These are phyloP conservation scores for Candida odintsovae DNA, from an alignment of 805 yeast genomes.

Conservation along the genomic window DNA sequence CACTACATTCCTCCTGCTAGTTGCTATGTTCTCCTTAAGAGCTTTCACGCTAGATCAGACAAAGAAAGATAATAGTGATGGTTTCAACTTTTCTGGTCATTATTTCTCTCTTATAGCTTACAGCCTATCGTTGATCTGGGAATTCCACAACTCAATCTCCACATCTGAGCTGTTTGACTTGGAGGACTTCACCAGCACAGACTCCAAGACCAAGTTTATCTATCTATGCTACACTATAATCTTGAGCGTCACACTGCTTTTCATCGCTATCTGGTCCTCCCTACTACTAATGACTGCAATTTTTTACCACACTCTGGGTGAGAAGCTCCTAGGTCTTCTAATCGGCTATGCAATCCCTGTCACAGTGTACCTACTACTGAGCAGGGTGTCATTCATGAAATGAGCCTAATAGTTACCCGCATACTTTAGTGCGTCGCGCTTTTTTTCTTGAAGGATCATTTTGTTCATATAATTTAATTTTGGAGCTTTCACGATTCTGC, in stretches of 20 bases:
- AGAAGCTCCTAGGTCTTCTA: slow-evolving; percentile 64
- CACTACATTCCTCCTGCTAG: not conserved
- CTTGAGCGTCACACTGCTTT: not conserved
- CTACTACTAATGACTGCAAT: slow-evolving; percentile 63
- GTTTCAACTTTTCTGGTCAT: slow-evolving; percentile 4
- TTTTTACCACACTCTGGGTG: slow-evolving; percentile 78
- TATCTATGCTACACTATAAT: not conserved
- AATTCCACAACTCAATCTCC: not conserved
- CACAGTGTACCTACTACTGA: not conserved
- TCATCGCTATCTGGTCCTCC: not conserved
- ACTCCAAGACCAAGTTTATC: not conserved
- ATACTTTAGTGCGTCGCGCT: not conserved
- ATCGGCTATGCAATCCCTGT: slow-evolving; percentile 50
- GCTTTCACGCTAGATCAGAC: not conserved
- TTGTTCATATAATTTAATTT: no score
- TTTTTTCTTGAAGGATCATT: not conserved
- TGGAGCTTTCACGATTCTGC: no score
- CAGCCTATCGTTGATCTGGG: not conserved
- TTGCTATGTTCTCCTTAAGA: not conserved
- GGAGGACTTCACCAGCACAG: not conserved
- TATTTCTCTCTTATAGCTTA: not conserved
- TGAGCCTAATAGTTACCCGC: not conserved
- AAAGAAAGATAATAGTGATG: not conserved
- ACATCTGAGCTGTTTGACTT: not conserved
- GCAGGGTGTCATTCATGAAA: not conserved